A percentile compares a stretch with the other conserved stretches of the same genome.
phyloP scores from a whole-genome alignment of 108 stramenopile species.

The Discostella pseudostelligera region DNA sequence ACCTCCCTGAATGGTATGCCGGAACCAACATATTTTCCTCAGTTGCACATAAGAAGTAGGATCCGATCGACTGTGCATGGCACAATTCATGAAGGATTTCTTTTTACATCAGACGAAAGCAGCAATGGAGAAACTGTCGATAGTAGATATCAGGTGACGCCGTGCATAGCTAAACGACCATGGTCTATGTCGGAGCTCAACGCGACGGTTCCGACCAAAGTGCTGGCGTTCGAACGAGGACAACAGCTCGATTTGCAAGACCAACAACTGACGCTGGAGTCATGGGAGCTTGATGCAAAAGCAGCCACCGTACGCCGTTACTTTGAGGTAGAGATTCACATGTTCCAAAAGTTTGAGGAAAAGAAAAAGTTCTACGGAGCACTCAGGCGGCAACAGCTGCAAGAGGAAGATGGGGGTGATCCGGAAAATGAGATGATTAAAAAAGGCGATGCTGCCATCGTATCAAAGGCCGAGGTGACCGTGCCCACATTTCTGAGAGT shows the following conservation, averaged over 20 bases:
- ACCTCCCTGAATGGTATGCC: no score
- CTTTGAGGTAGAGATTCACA: conserved; percentile 69
- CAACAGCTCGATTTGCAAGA: conserved; percentile 5
- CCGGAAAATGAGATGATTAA: not conserved
- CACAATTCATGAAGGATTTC: conserved; percentile 55
- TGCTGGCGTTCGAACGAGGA: conserved; percentile 18
- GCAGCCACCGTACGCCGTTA: conserved; percentile 54
- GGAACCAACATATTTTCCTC: conserved; percentile 10
- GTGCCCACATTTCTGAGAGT: conserved; percentile 44
- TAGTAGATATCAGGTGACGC: conserved; percentile 3
- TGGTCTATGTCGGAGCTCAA: conserved; percentile 65
- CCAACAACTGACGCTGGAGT: conserved; percentile 3
- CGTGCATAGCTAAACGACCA: conserved; percentile 68
- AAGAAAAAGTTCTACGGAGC: conserved; percentile 9
- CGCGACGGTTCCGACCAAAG: conserved; percentile 17
- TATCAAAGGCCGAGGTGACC: conserved; percentile 9
- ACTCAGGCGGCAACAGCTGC: not conserved
- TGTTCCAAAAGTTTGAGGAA: conserved; percentile 55
- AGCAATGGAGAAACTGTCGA: not conserved
- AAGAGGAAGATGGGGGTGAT: conserved; percentile 26
- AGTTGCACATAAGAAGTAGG: conserved; percentile 37
- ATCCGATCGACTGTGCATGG: conserved; percentile 65
- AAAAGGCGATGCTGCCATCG: not conserved
- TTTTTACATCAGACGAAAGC: conserved; percentile 12
- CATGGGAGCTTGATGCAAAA: conserved; percentile 28